These are phyloP conservation scores for Intubia oerlemansii DNA, from an alignment of 2,329 filamentous ascomycete species.

Conservation along the genomic window DNA sequence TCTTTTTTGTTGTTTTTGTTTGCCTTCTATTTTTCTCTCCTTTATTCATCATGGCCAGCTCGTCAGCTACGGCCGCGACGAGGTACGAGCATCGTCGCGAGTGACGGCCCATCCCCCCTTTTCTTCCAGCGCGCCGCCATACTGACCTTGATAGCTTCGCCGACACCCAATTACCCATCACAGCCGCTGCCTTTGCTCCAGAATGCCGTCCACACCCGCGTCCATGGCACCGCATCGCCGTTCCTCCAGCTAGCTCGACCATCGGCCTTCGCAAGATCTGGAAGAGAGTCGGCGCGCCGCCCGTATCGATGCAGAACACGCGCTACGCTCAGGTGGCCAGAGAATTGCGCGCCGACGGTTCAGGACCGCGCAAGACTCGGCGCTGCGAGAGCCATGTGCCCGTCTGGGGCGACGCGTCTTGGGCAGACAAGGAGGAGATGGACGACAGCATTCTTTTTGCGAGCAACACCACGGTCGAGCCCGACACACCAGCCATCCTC, in stretches of 20 bases:
- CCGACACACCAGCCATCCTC: too few relatives aligned
- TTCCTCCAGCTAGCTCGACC: constrained; percentile 7
- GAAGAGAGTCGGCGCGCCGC: constrained; percentile 12
- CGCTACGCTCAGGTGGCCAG: constrained; percentile 7
- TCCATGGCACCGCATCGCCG: constrained; percentile 14
- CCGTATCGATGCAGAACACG: not conserved
- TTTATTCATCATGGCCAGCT: too few relatives aligned
- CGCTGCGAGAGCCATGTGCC: constrained; percentile 13
- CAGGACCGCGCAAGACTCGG: constrained; percentile 14
- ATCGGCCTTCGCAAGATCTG: constrained; percentile 10
- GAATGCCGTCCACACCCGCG: constrained; percentile 6
- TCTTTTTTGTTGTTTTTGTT: too few relatives aligned
- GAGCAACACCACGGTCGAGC: too few relatives aligned
- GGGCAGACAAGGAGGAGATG: constrained; percentile 8
- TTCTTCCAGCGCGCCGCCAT: too few relatives aligned
- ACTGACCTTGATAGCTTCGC: too few relatives aligned
- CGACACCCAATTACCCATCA: constrained; percentile 7
- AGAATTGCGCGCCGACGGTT: constrained; percentile 15
- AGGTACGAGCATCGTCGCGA: too few relatives aligned
- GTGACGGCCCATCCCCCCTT: too few relatives aligned
- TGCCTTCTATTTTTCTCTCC: too few relatives aligned
- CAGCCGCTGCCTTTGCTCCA: constrained; percentile 9
- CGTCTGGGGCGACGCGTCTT: constrained; percentile 13
- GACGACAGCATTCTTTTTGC: too few relatives aligned
- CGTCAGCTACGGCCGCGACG: too few relatives aligned